Conservation (phyloP, 129 eudicot genomes). For the Centrapalus pauciflorus region DNA sequence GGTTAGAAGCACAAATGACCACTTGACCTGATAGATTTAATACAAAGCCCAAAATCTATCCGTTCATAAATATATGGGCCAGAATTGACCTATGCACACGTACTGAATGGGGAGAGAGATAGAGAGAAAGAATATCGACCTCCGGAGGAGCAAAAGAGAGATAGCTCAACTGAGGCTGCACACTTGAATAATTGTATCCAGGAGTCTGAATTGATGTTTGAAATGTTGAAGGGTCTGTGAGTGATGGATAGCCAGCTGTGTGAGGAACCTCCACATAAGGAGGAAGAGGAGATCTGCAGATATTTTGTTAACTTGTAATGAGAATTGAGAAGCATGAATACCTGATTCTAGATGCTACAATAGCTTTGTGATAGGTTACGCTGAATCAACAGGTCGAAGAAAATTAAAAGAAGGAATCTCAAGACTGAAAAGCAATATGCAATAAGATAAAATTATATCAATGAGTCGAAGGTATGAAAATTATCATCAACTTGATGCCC, state of each 20-base stretch:
- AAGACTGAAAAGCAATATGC: no score
- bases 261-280: slow-evolving; percentile 55
- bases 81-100: no score
- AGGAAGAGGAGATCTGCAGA: slow-evolving; percentile 77
- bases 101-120: no score
- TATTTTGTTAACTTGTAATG: not conserved
- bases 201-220: slow-evolving; percentile 51
- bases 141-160: slow-evolving; percentile 94
- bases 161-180: slow-evolving; percentile 42
- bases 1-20: no score
- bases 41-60: no score
- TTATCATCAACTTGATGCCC: no score
- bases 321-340: not conserved
- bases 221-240: slow-evolving; percentile 52
- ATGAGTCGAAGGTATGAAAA: no score
- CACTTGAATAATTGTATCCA: slow-evolving; percentile 47
- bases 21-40: no score
- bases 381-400: no score
- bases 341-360: not conserved
- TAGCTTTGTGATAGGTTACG: not conserved
- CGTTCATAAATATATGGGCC: no score
- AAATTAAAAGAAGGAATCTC: no score
- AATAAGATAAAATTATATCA: no score
- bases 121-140: slow-evolving; percentile 38
- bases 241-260: slow-evolving; percentile 61